Conservation (phyloP, 768 basidiomycete genomes). For the Tephrocybe sp. region DNA sequence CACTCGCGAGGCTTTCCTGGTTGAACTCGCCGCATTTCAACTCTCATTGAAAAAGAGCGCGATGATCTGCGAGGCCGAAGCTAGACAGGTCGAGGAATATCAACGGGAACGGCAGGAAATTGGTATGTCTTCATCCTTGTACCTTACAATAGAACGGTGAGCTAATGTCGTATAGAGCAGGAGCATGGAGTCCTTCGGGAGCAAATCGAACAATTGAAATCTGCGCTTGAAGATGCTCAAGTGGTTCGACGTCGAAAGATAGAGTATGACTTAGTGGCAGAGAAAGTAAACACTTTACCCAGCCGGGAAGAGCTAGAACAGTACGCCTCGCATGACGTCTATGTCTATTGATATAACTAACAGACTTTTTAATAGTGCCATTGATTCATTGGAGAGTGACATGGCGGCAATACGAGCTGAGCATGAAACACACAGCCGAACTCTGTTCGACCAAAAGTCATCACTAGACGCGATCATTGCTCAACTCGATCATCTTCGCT, state of each 20-base stretch:
- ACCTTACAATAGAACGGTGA: not conserved
- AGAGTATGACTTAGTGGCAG: conserved; percentile 82
- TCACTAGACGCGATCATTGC: conserved; percentile 64
- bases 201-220: conserved; percentile 79
- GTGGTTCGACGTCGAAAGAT: conserved; percentile 73
- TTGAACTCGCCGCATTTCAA: conserved; percentile 77
- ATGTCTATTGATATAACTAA: not conserved
- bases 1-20: conserved; percentile 73
- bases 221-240: conserved; percentile 75
- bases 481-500: conserved; percentile 58
- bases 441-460: conserved; percentile 63
- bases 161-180: conserved; percentile 44
- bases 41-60: conserved; percentile 71
- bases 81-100: conserved; percentile 82
- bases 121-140: conserved; percentile 44
- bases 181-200: conserved; percentile 65
- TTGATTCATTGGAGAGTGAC: conserved; percentile 69
- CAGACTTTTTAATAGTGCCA: conserved; percentile 44
- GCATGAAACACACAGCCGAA: conserved; percentile 68
- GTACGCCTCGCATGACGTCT: conserved; percentile 51
- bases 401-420: conserved; percentile 72
- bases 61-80: conserved; percentile 85
- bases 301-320: conserved; percentile 72
- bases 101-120: conserved; percentile 68
- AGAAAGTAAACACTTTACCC: conserved; percentile 77